Evolutionary conservation across 441 rosid genomes (phyloP).

Genomic region (Euphorbia celastroides): DNA sequence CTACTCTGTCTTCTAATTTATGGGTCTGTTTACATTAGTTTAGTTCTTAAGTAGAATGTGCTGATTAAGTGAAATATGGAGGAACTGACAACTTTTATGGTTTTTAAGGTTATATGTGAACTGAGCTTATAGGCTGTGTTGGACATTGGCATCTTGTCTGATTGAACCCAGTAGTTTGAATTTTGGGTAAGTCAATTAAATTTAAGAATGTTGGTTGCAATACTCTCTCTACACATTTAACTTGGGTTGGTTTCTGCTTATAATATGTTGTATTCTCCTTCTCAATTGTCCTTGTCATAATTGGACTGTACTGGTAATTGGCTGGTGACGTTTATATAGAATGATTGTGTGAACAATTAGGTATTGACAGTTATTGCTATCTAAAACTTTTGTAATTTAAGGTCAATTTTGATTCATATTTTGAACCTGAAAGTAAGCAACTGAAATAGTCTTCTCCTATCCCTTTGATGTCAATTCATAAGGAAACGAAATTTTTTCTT

Average conservation of each 20-base stretch:
- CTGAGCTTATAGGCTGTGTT: background rate
- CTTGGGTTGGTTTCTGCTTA: background rate
- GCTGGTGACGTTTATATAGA: background rate
- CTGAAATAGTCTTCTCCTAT: background rate
- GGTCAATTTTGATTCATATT: background rate
- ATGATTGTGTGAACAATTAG: background rate
- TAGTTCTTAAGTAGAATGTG: conserved; percentile 1
- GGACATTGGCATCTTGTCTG: background rate
- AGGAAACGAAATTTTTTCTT: background rate
- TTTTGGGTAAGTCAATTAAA: background rate
- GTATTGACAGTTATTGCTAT: background rate
- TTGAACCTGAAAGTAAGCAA: background rate
- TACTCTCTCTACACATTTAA: background rate
- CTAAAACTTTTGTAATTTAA: background rate
- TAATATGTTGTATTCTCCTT: background rate
- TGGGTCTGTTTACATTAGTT: background rate
- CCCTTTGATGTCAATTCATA: background rate
- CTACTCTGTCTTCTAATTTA: background rate
- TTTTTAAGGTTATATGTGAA: background rate
- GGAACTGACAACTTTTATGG: no score
- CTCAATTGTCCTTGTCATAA: background rate
- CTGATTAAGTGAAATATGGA: background rate
- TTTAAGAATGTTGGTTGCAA: background rate
- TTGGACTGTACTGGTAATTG: background rate
- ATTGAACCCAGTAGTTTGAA: background rate